Percentiles rank a stretch among this genome's conserved stretches.
phyloP scores from a whole-genome alignment of 306 rosid species.

The Inga leiocalycina region DNA sequence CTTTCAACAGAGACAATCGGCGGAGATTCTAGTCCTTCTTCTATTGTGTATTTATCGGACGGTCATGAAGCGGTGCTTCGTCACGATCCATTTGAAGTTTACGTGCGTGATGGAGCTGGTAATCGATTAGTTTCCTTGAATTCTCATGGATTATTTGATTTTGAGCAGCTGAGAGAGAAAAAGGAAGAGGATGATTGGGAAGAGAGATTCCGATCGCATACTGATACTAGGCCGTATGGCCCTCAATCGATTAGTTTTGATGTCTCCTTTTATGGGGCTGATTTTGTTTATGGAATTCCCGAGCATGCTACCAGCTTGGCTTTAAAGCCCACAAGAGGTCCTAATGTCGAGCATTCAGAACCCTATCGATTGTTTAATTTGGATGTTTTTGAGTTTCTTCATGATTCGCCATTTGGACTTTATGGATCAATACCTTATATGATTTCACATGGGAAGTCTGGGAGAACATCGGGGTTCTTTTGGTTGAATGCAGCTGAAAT shows the following conservation, averaged over 20 bases:
- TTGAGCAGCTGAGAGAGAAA: conserved; percentile 72
- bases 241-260: conserved; percentile 94
- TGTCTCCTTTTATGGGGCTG: conserved; percentile 77
- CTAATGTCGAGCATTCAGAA: conserved; percentile 77
- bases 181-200: conserved; percentile 80
- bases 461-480: conserved; percentile 82
- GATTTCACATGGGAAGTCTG: conserved; percentile 79
- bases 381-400: conserved; percentile 85
- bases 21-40: conserved; percentile 42
- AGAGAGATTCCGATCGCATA: conserved; percentile 70
- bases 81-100: conserved; percentile 89
- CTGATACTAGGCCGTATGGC: conserved; percentile 80
- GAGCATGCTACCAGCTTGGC: conserved; percentile 82
- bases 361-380: conserved; percentile 87
- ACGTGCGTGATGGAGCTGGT: conserved; percentile 61
- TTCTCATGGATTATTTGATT: conserved; percentile 85
- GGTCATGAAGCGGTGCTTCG: conserved; percentile 75
- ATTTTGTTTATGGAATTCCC: conserved; percentile 90
- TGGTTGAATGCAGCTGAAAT: conserved; percentile 98
- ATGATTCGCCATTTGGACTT: conserved; percentile 87
- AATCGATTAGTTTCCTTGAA: conserved; percentile 72
- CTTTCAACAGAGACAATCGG: conserved; percentile 53
- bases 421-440: conserved; percentile 92
- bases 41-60: conserved; percentile 66
- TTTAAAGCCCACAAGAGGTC: conserved; percentile 83